phyloP scores from a whole-genome alignment of 768 basidiomycete genomes.

The Dioszegia hungarica region DNA sequence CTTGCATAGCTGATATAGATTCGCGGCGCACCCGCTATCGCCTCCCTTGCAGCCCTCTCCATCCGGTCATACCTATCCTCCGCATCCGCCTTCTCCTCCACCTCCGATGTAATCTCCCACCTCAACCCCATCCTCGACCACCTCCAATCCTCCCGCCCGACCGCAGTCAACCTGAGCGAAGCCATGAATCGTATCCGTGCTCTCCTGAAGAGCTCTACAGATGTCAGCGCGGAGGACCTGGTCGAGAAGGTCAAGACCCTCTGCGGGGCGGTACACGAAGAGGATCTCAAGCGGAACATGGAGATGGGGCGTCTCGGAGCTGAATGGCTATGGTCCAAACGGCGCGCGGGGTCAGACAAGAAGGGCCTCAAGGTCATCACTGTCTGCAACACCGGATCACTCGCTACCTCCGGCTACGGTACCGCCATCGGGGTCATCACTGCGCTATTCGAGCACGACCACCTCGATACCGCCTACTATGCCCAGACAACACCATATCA shows the following conservation, averaged over 20 bases:
- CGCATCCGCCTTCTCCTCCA: slow-evolving; percentile 47
- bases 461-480: slow-evolving; percentile 77
- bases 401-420: slow-evolving; percentile 94
- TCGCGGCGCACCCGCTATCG: slow-evolving; percentile 92
- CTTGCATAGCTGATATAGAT: slow-evolving; percentile 53
- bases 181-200: slow-evolving; percentile 68
- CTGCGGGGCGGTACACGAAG: slow-evolving; percentile 68
- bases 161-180: slow-evolving; percentile 88
- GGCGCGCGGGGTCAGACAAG: slow-evolving; percentile 51
- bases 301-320: slow-evolving; percentile 79
- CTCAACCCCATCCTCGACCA: slow-evolving; percentile 62
- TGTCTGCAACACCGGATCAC: slow-evolving; percentile 94
- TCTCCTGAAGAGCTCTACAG: slow-evolving; percentile 47
- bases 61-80: slow-evolving; percentile 63
- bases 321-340: slow-evolving; percentile 63
- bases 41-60: slow-evolving; percentile 78
- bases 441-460: slow-evolving; percentile 70
- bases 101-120: slow-evolving; percentile 58
- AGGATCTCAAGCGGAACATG: slow-evolving; percentile 82
- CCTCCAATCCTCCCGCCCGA: slow-evolving; percentile 84
- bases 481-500: slow-evolving; percentile 74
- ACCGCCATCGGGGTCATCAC: slow-evolving; percentile 93
- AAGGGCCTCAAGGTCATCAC: slow-evolving; percentile 73
- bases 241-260: slow-evolving; percentile 63
- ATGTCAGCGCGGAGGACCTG: slow-evolving; percentile 45